Evolutionary conservation across 2,329 filamentous ascomycete genomes (phyloP).

Genomic region (Xylariaceae sp.): DNA sequence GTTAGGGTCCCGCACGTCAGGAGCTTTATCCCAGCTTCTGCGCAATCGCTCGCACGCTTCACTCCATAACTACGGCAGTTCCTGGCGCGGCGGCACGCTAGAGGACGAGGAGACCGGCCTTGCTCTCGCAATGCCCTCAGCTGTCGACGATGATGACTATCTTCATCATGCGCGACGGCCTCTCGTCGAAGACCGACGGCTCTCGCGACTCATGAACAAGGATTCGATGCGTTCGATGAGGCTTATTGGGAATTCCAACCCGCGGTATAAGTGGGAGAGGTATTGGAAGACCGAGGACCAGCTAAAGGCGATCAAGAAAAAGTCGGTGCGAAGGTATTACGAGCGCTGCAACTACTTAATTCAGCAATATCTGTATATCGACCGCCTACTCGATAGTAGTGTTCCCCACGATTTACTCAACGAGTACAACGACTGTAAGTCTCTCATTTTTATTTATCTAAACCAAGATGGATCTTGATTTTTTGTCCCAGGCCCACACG

Average conservation of each 20-base stretch:
- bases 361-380: constrained; percentile 91
- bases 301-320: constrained; percentile 65
- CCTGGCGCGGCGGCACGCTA: constrained; percentile 21
- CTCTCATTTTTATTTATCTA: too few species aligned
- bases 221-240: constrained; percentile 77
- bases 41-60: constrained; percentile 28
- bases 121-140: constrained; percentile 2
- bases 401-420: constrained; percentile 89
- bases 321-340: constrained; percentile 80
- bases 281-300: constrained; percentile 83
- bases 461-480: too few species aligned
- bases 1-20: constrained; percentile 18
- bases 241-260: constrained; percentile 84
- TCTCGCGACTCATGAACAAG: constrained; percentile 57
- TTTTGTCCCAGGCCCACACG: too few species aligned
- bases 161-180: constrained; percentile 44
- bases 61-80: constrained; percentile 27
- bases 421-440: constrained; percentile 65
- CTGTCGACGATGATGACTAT: constrained; percentile 34
- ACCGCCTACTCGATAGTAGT: constrained; percentile 83
- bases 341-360: constrained; percentile 84
- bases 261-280: constrained; percentile 77
- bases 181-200: constrained; percentile 53
- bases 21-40: constrained; percentile 27
- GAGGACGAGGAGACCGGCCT: constrained; percentile 22